A percentile compares a stretch with the other conserved stretches of the same genome.
These are phyloP conservation scores for Haematococcus sp. DNA, from an alignment of 139 green algal genomes.

Conservation along the genomic window DNA sequence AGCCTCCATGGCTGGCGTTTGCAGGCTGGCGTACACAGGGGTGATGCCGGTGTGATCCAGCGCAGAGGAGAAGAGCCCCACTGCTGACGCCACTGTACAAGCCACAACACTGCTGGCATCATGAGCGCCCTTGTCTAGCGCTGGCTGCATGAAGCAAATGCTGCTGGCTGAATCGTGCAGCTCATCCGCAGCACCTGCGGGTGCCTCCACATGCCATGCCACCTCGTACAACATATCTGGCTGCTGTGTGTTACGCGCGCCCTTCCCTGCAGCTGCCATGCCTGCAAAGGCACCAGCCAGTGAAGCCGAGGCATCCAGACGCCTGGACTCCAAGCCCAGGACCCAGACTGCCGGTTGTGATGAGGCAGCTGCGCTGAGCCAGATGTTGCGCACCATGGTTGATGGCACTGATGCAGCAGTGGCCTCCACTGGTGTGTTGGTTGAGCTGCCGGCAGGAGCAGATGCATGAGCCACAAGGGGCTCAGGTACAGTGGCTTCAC, in stretches of 20 bases:
- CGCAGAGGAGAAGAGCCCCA: neutral
- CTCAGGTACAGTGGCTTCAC: neutral
- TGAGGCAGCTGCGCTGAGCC: neutral
- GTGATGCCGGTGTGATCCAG: neutral
- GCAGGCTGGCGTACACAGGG: neutral
- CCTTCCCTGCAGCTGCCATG: neutral
- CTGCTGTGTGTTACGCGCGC: too few relatives aligned
- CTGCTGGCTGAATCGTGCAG: too few relatives aligned
- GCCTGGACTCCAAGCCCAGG: slow-evolving; percentile 26
- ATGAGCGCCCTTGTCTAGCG: neutral
- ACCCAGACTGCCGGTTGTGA: slow-evolving; percentile 6
- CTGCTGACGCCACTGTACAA: neutral
- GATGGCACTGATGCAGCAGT: neutral
- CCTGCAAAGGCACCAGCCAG: slow-evolving; percentile 7
- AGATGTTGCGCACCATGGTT: slow-evolving; percentile 2
- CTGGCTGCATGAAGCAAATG: neutral
- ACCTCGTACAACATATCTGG: slow-evolving; percentile 33
- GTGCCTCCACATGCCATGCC: slow-evolving; percentile 23
- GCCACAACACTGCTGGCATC: neutral
- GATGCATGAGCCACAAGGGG: too few relatives aligned
- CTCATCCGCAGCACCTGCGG: too few relatives aligned
- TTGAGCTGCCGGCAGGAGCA: too few relatives aligned
- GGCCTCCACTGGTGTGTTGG: neutral
- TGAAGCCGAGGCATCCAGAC: slow-evolving; percentile 1
- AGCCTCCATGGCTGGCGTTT: neutral